These are phyloP conservation scores for Monosporascus sp. DNA, from an alignment of 2,329 filamentous ascomycete genomes.

Conservation along the genomic window DNA sequence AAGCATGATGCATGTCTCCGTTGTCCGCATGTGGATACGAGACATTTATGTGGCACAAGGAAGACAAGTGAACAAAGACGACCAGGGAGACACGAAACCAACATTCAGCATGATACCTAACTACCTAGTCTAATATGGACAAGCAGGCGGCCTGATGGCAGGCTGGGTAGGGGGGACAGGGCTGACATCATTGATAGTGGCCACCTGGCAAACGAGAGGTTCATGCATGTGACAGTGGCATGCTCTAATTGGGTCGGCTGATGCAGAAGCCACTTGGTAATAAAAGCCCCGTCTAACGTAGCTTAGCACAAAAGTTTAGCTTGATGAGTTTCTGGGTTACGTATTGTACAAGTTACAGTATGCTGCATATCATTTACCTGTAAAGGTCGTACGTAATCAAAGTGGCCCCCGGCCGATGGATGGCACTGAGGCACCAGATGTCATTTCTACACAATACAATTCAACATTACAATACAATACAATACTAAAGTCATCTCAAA, in stretches of 20 bases:
- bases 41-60: not conserved
- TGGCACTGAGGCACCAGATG: not conserved
- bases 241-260: not conserved
- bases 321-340: too few species aligned
- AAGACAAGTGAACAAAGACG: not conserved
- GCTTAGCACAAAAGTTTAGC: conserved; percentile 1
- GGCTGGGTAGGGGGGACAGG: not conserved
- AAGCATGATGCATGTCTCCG: too few species aligned
- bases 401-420: not conserved
- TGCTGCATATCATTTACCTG: not conserved
- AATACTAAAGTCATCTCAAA: not conserved
- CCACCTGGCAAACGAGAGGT: conserved; percentile 1
- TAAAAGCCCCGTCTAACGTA: not conserved
- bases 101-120: too few species aligned
- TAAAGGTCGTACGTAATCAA: not conserved
- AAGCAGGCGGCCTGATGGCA: too few species aligned
- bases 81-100: too few species aligned
- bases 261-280: not conserved
- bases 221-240: conserved; percentile 17
- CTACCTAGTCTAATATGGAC: too few species aligned
- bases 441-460: not conserved
- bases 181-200: not conserved
- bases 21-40: too few species aligned
- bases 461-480: not conserved
- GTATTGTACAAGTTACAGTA: too few species aligned